A percentile compares a stretch with the other conserved stretches of the same genome.
Conservation (phyloP, 257 asterid species). For the Fraxinus pennsylvanica region DNA sequence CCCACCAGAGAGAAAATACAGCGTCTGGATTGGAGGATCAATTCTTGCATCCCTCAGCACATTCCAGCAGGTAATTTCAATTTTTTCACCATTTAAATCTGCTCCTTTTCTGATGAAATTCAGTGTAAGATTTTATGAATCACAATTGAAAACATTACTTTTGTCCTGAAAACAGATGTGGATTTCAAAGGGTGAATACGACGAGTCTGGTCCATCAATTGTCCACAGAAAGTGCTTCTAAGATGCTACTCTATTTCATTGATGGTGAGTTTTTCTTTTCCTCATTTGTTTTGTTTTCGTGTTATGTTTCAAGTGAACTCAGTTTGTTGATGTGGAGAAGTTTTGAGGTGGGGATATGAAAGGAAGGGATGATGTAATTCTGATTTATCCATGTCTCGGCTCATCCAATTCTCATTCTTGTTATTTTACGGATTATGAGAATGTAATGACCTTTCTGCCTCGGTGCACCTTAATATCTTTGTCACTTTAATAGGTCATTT, state of each 20-base stretch:
- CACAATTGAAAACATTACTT: background rate
- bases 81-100: background rate
- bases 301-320: conserved; percentile 22
- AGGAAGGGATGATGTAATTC: conserved; percentile 15
- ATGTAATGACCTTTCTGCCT: conserved; percentile 24
- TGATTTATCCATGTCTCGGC: conserved; percentile 15
- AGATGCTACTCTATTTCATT: conserved; percentile 23
- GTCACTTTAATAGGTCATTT: conserved; percentile 31
- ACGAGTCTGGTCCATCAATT: conserved; percentile 54
- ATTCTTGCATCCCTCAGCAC: conserved; percentile 57
- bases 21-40: conserved; percentile 61
- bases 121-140: background rate
- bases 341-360: conserved; percentile 25
- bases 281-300: conserved; percentile 21
- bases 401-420: conserved; percentile 24
- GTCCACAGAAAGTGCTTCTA: conserved; percentile 59
- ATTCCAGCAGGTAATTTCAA: conserved; percentile 44
- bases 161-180: conserved; percentile 39
- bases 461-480: conserved; percentile 20
- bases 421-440: conserved; percentile 22
- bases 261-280: conserved; percentile 28
- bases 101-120: background rate
- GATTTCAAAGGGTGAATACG: conserved; percentile 52
- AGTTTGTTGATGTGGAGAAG: conserved; percentile 30
- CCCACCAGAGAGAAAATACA: conserved; percentile 57